Base-by-base conservation (phyloP, 2,329 filamentous ascomycete species). In the Paramyrothecium roridum region DNA sequence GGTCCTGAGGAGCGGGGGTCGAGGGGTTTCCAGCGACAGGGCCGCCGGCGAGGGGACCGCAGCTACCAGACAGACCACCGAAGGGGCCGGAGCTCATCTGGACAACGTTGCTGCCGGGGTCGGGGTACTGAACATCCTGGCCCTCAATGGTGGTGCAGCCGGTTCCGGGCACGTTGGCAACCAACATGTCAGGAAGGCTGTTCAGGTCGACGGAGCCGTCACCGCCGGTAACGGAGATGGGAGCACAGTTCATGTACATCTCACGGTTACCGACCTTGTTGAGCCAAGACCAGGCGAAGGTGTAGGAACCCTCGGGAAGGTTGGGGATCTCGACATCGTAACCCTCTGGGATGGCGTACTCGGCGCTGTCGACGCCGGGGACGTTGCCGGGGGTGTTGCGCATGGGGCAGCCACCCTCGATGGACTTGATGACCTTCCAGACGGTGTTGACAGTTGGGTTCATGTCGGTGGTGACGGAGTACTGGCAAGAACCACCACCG, bases 361-460 rank as follows among this genome's bases (percentile, higher is more conserved):
- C 37, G n/a, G 37, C 70, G 2, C 64, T 62, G 7, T 84, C 69
- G 51, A 79, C 70, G 2, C 76, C 74, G 0, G 75, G 77, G 48
- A 86, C 62, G 70, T 92, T 91, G 12, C 84, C 89, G 0, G 61
- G 59, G 0, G 75, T 70, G 19, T 80, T 80, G 54, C 74, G 74
- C 0, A 87, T 80, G 0, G 92, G 91, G 70, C 95, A 98, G 16
- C 93, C 92, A 40, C 93, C 93, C 57, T 92, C 81, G 26, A 92
- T 90, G 0, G 89, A 93, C 67, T 95, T 86, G 71, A 99, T 93
- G 58, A 97, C 93, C 70, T 93, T 92, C 86, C 89, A 99, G 50
- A 80, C 78, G 11, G 82, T 85, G 61, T 80, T 69, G 61, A 80
- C 81, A 40, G 83, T 85, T 7, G 90, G 84, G 8, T 76, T 74